phyloP scores from a whole-genome alignment of 257 asterid species.

The Forsythia viridissima region DNA sequence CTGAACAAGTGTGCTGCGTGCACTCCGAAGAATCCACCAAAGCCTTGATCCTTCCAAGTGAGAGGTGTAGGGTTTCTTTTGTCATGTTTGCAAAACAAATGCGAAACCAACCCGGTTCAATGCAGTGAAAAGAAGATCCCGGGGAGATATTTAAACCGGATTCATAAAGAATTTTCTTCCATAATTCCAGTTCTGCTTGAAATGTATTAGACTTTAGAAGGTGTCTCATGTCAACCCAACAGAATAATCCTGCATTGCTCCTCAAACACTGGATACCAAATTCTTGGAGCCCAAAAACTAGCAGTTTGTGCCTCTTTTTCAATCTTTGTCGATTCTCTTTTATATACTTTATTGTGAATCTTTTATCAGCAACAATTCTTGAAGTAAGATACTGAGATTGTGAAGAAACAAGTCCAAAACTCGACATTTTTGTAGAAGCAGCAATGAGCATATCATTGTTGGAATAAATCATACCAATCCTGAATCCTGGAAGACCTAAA shows the following conservation, averaged over 20 bases:
- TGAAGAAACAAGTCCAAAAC: constrained; percentile 45
- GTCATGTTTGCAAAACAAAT: constrained; percentile 42
- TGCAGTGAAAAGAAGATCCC: constrained; percentile 43
- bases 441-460: constrained; percentile 25
- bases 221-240: constrained; percentile 46
- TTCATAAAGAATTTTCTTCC: constrained; percentile 31
- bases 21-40: constrained; percentile 18
- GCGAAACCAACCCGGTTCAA: constrained; percentile 53
- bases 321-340: constrained; percentile 26
- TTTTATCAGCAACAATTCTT: constrained; percentile 27
- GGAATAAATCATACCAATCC: constrained; percentile 43
- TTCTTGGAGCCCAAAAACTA: constrained; percentile 23
- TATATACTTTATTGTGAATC: background rate
- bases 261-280: constrained; percentile 30
- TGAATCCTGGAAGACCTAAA: constrained; percentile 46
- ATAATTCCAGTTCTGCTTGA: constrained; percentile 40
- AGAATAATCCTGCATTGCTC: constrained; percentile 41
- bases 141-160: constrained; percentile 40
- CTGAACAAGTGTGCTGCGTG: background rate
- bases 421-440: constrained; percentile 45
- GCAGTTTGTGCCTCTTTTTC: constrained; percentile 19
- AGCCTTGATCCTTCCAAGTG: constrained; percentile 30
- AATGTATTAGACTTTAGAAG: constrained; percentile 11
- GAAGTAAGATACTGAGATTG: constrained; percentile 35
- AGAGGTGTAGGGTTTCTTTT: constrained; percentile 15